Percentiles rank a stretch among this genome's conserved stretches.
phyloP scores from a whole-genome alignment of 2,329 filamentous ascomycete species.

The Eurotiales sp. region DNA sequence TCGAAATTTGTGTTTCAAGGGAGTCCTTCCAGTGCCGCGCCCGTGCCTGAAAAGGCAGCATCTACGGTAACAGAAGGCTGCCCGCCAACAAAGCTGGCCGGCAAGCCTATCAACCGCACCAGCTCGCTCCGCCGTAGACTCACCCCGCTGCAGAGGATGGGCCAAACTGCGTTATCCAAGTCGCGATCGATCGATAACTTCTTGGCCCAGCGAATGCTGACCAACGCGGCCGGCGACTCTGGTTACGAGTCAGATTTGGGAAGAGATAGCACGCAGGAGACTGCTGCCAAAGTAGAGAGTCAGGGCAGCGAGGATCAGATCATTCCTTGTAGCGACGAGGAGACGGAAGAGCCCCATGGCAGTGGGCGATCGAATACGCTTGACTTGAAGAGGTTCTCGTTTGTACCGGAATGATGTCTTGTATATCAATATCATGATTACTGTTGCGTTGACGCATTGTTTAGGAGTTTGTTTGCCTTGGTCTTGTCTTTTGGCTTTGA shows the following conservation, averaged over 20 bases:
- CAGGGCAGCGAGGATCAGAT: slow-evolving; percentile 52
- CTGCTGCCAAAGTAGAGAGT: background rate
- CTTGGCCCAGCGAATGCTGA: slow-evolving; percentile 17
- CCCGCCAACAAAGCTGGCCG: slow-evolving; percentile 1
- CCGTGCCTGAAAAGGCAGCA: background rate
- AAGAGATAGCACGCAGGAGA: background rate
- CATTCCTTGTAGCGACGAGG: slow-evolving; percentile 49
- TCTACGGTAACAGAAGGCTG: background rate
- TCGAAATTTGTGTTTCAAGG: slow-evolving; percentile 34
- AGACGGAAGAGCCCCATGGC: slow-evolving; percentile 25
- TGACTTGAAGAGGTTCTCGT: slow-evolving; percentile 37
- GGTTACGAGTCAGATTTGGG: slow-evolving; percentile 19
- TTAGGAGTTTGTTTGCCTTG: slow-evolving; percentile 12
- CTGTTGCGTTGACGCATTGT: slow-evolving; percentile 13
- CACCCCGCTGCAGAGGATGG: slow-evolving; percentile 41
- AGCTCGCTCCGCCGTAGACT: slow-evolving; percentile 22
- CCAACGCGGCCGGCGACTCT: slow-evolving; percentile 10
- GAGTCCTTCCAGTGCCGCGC: background rate
- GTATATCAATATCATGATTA: slow-evolving; percentile 3
- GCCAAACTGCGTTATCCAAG: slow-evolving; percentile 35
- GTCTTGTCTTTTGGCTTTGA: background rate
- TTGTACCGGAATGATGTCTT: slow-evolving; percentile 24
- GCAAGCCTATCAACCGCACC: slow-evolving; percentile 6
- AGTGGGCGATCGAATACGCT: slow-evolving; percentile 20
- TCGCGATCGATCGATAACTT: slow-evolving; percentile 34